Conservation (phyloP, 306 rosid species). For the Geum urbanum region DNA sequence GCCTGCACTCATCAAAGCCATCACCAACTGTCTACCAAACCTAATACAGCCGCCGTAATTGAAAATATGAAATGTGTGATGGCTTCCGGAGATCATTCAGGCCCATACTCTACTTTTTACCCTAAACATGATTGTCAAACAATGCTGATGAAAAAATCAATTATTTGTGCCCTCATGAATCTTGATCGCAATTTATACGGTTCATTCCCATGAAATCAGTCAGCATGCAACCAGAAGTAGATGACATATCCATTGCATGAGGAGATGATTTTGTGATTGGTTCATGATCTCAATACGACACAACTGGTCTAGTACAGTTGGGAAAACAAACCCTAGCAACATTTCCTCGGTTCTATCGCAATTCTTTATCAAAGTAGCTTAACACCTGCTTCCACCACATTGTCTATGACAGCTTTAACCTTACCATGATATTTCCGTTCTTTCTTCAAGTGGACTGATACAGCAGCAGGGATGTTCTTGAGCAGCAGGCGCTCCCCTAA, state of each 20-base stretch:
- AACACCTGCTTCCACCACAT: constrained; percentile 67
- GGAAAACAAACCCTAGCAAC: not conserved
- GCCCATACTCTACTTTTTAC: not conserved
- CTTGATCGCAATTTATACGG: not conserved
- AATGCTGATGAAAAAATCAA: not conserved
- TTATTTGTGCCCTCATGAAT: not conserved
- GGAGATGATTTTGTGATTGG: not conserved
- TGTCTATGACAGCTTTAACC: constrained; percentile 75
- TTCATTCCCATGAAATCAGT: not conserved
- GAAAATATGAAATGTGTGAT: not conserved
- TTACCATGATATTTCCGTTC: constrained; percentile 94
- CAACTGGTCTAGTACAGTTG: not conserved
- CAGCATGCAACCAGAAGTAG: not conserved
- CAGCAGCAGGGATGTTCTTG: constrained; percentile 74
- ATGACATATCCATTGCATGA: not conserved
- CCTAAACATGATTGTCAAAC: not conserved
- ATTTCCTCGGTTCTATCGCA: not conserved
- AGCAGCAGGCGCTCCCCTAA: constrained; percentile 72
- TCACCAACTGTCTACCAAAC: no score
- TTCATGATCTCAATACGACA: not conserved
- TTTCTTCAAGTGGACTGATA: constrained; percentile 71
- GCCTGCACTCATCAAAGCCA: no score
- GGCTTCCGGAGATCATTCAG: not conserved
- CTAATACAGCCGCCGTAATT: no score
- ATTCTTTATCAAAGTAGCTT: constrained; percentile 46